Evolutionary conservation across 352 stramenopile genomes (phyloP).

Genomic region (Stramenopiles sp.): DNA sequence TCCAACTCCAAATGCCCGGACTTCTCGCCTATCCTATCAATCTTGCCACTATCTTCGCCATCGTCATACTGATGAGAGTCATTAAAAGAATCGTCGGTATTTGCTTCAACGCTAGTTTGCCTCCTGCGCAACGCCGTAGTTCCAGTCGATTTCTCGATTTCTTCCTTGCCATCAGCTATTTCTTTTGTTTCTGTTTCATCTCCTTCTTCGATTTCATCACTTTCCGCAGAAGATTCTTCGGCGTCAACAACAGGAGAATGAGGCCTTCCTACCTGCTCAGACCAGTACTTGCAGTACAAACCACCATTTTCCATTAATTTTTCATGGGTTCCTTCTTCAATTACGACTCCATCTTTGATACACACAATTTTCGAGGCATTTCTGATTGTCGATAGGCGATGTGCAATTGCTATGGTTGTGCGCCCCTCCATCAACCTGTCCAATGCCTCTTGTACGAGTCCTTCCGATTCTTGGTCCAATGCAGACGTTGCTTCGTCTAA

Average conservation of each 20-base stretch:
- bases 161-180: no score
- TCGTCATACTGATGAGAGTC: not conserved
- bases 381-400: conserved; percentile 45
- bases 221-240: not conserved
- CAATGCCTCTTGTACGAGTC: conserved; percentile 48
- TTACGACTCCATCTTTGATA: conserved; percentile 32
- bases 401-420: conserved; percentile 49
- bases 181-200: no score
- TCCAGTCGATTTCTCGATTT: no score
- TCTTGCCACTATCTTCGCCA: not conserved
- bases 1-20: not conserved
- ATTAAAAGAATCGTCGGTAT: not conserved
- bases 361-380: conserved; percentile 44
- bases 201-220: not conserved
- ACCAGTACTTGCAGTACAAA: conserved; percentile 5
- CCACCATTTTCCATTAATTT: conserved; percentile 20
- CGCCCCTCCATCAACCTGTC: conserved; percentile 20
- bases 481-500: conserved; percentile 56
- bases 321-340: conserved; percentile 37
- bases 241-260: not conserved
- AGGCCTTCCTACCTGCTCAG: not conserved
- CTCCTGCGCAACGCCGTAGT: no score
- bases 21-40: not conserved
- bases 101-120: no score
- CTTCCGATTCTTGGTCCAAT: conserved; percentile 41